A percentile compares a stretch with the other conserved stretches of the same genome.
phyloP scores from a whole-genome alignment of 78 protist genomes.

The Salpingoeca rosetta region DNA sequence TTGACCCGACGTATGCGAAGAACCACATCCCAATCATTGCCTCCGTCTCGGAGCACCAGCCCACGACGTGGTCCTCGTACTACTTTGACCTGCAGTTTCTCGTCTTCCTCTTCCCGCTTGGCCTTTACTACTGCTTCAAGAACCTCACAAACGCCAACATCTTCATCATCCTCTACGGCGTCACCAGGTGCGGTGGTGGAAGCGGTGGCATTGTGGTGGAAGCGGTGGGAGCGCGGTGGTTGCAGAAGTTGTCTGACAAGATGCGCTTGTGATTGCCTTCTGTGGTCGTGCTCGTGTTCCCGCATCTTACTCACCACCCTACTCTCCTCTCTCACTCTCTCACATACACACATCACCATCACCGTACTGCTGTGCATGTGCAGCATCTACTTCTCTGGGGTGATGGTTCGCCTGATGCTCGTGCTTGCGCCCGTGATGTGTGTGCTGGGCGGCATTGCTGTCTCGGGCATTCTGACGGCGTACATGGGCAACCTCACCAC shows the following conservation, averaged over 20 bases:
- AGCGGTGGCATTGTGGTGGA: too few relatives aligned
- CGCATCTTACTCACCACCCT: too few relatives aligned
- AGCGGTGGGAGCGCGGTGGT: too few relatives aligned
- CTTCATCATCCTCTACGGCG: slow-evolving; percentile 82
- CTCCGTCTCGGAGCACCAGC: slow-evolving; percentile 97
- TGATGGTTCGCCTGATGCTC: slow-evolving; percentile 96
- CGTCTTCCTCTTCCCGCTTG: slow-evolving; percentile 81
- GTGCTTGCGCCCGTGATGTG: slow-evolving; percentile 91
- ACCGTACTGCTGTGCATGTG: too few relatives aligned
- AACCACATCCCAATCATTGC: slow-evolving; percentile 93
- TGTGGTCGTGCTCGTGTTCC: too few relatives aligned
- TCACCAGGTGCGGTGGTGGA: too few relatives aligned
- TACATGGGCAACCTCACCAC: too few relatives aligned
- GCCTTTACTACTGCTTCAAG: slow-evolving; percentile 77
- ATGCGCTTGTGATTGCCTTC: too few relatives aligned
- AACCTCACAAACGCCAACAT: slow-evolving; percentile 66
- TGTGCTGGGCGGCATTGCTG: slow-evolving; percentile 77
- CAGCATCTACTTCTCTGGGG: slow-evolving; percentile 85
- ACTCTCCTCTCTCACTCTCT: too few relatives aligned
- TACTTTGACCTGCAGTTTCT: slow-evolving; percentile 89
- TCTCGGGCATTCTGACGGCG: slow-evolving; percentile 47
- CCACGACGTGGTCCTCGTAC: slow-evolving; percentile 79
- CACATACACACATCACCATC: too few relatives aligned
- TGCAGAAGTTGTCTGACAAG: too few relatives aligned
- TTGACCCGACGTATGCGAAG: slow-evolving; percentile 93